Percentiles rank a stretch among this genome's conserved stretches.
These are phyloP conservation scores for Chlamydomonas eustigma DNA, from an alignment of 139 green algal genomes.

Conservation along the genomic window DNA sequence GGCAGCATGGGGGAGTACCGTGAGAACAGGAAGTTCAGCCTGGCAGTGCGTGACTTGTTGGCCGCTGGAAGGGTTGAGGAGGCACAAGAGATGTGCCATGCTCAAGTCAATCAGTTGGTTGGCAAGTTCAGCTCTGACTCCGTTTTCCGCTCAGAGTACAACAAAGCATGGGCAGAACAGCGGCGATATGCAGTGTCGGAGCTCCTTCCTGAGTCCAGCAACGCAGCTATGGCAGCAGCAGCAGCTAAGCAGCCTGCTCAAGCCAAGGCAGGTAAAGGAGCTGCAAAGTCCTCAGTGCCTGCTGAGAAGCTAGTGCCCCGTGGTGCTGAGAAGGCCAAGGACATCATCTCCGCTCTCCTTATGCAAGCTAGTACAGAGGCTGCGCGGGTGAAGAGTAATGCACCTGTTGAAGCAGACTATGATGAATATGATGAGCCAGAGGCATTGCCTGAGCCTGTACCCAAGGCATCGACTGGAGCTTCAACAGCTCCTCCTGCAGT, in stretches of 20 bases:
- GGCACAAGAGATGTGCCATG: conserved; percentile 22
- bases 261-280: not conserved
- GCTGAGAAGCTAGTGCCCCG: conserved; percentile 18
- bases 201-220: conserved; percentile 38
- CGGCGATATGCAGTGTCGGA: conserved; percentile 46
- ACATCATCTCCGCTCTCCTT: conserved; percentile 44
- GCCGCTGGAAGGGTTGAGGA: conserved; percentile 39
- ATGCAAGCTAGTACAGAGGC: conserved; percentile 11
- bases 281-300: not conserved
- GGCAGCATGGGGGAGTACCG: conserved; percentile 39
- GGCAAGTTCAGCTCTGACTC: conserved; percentile 28
- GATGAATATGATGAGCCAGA: not conserved
- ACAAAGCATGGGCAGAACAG: conserved; percentile 41
- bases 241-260: not conserved
- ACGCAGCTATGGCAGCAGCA: conserved; percentile 7
- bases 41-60: conserved; percentile 51
- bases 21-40: conserved; percentile 52
- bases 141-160: conserved; percentile 39
- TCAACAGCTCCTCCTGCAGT: not conserved
- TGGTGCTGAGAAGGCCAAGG: conserved; percentile 43
- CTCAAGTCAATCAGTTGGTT: conserved; percentile 25
- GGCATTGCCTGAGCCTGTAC: not conserved
- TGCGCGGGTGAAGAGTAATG: not conserved
- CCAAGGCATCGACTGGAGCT: conserved; percentile 6
- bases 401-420: not conserved